Base-by-base conservation (phyloP, 2,329 filamentous ascomycete genomes). In the Incumbomyces lentus region DNA sequence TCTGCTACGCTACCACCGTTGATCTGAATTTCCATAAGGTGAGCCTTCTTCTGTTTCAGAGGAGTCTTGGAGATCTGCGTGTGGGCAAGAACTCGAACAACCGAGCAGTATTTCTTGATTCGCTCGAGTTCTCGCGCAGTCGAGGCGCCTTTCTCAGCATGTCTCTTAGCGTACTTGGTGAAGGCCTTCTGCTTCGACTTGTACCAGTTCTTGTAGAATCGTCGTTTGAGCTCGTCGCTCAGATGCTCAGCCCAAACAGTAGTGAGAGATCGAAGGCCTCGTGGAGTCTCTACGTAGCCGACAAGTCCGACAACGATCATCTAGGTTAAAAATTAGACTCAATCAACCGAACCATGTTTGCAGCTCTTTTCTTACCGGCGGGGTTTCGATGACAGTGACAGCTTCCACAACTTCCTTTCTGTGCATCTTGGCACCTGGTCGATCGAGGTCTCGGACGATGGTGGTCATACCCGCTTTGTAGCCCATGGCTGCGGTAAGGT, bases 131-230 rank as follows among this genome's bases (percentile, higher is more conserved):
- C 92, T 69, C 86, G 86, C 72, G 85, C 88, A 78, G 96, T 84
- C 66, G 86, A 88, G 62, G 86, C 76, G 65, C 87, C 89, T 74
- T 73, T 85, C 79, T 96, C 90, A 58, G 90, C 88, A 84, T 96
- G 87, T 83, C 94, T 90, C 87, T 96, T 98, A 79, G 92, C 87
- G 77, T 98, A 98, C 81, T 94, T 95, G 81, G 92, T 98, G 80
- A 98, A 98, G 55, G 92, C 92, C 90, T 98, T 98, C 87, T 95
- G 96, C 89, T 98, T 98, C 81, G 82, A 88, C 85, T 95, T 95
- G 86, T 98, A 98, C 92, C 92, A 98, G 85, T 98, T 98, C 88
- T 96, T 96, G 86, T 98, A 98, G 87, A 98, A 98, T 70, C 92
- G 86, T 67, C 92, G 86, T 84, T 95, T 95, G 73, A 98, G 70